Percentiles rank a stretch among this genome's conserved stretches.
These are phyloP conservation scores for Gonapodya prolifera DNA, from an alignment of 192 early-diverging fungal genomes.

Conservation along the genomic window DNA sequence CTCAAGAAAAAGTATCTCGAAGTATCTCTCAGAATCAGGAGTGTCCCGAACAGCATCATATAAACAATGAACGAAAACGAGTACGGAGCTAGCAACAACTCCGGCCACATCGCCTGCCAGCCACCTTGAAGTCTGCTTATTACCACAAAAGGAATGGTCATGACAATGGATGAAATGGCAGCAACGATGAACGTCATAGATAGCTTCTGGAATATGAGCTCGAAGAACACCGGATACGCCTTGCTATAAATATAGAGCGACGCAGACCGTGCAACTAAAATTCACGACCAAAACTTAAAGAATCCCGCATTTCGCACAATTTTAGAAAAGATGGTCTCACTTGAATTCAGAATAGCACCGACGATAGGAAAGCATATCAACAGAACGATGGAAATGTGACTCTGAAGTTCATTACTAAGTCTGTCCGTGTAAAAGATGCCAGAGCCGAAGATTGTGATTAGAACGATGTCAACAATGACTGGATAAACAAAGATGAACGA, in stretches of 20 bases:
- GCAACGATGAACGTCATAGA: slow-evolving; percentile 17
- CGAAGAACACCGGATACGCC: slow-evolving; percentile 26
- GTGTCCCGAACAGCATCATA: background rate
- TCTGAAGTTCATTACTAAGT: background rate
- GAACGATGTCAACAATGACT: slow-evolving; percentile 22
- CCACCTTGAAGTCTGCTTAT: background rate
- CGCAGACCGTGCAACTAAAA: slow-evolving; percentile 23
- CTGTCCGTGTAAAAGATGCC: slow-evolving; percentile 16
- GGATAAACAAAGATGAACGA: slow-evolving; percentile 32
- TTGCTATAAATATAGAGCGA: slow-evolving; percentile 31
- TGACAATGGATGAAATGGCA: slow-evolving; percentile 4
- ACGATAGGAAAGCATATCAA: background rate
- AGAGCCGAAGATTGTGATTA: slow-evolving; percentile 19
- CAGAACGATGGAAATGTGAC: background rate
- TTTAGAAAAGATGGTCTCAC: background rate
- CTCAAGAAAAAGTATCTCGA: background rate
- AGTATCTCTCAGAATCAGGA: background rate
- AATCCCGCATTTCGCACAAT: background rate
- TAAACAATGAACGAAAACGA: background rate
- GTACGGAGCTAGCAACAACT: background rate
- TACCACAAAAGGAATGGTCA: slow-evolving; percentile 5
- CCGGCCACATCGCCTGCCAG: background rate
- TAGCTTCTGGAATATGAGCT: slow-evolving; percentile 18
- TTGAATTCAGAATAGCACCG: background rate
- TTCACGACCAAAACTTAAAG: slow-evolving; percentile 6